Evolutionary conservation across 1,284 basidiomycete species (phyloP).

Genomic region (Lentinula novae-zelandiae): DNA sequence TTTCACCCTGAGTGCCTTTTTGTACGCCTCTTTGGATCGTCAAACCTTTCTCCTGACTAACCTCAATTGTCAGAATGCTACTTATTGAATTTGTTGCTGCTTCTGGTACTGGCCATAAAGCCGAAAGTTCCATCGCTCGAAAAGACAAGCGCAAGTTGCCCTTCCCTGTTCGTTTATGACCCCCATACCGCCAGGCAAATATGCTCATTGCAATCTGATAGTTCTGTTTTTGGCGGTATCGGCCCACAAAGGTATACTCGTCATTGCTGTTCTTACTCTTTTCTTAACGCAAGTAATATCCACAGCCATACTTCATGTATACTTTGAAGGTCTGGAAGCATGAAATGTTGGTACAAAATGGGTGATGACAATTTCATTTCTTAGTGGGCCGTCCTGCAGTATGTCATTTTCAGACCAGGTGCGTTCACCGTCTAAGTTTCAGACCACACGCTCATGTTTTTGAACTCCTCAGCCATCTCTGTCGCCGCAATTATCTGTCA

Average conservation of each 20-base stretch:
- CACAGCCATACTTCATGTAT: constrained; percentile 79
- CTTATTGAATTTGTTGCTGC: constrained; percentile 82
- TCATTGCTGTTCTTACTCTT: not conserved
- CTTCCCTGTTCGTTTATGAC: constrained; percentile 50
- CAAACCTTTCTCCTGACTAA: constrained; percentile 13
- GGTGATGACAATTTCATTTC: not conserved
- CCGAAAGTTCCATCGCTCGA: constrained; percentile 63
- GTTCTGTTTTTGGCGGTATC: constrained; percentile 75
- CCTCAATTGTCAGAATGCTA: constrained; percentile 49
- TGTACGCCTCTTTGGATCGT: constrained; percentile 44
- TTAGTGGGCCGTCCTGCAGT: constrained; percentile 81
- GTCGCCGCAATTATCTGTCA: constrained; percentile 78
- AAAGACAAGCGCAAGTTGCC: constrained; percentile 81
- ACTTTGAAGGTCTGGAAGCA: constrained; percentile 63
- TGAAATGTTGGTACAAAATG: not conserved
- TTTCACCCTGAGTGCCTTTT: constrained; percentile 73
- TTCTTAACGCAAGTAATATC: not conserved
- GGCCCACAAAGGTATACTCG: constrained; percentile 66
- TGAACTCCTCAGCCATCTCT: constrained; percentile 38
- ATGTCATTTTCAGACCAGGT: constrained; percentile 77
- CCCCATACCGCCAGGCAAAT: not conserved
- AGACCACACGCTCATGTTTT: not conserved
- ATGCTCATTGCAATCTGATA: constrained; percentile 23
- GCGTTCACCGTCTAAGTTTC: not conserved
- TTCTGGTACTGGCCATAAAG: constrained; percentile 56